Percentiles rank a stretch among this genome's conserved stretches.
These are phyloP conservation scores for Venturia effusa DNA, from an alignment of 2,329 filamentous ascomycete species.

Conservation along the genomic window DNA sequence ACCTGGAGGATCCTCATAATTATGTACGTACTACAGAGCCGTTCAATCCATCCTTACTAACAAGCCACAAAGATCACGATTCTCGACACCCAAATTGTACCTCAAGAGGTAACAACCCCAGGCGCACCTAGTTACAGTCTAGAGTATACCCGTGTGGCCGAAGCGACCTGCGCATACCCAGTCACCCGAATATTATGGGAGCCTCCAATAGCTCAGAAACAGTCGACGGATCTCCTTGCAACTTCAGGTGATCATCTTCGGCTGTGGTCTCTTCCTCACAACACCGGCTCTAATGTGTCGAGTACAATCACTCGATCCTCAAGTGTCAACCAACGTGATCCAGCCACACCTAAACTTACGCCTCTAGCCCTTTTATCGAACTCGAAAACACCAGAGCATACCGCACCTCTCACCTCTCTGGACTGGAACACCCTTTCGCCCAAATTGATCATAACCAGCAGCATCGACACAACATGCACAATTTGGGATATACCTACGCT, in stretches of 20 bases:
- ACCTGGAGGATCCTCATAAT: slow-evolving; percentile 95
- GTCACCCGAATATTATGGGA: slow-evolving; percentile 95
- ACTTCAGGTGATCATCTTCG: slow-evolving; percentile 92
- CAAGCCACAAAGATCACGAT: slow-evolving; percentile 70
- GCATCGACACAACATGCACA: slow-evolving; percentile 97
- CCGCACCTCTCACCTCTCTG: slow-evolving; percentile 86
- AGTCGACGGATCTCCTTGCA: slow-evolving; percentile 86
- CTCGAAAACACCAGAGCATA: slow-evolving; percentile 97
- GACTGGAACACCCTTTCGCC: slow-evolving; percentile 98
- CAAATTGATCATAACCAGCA: slow-evolving; percentile 95
- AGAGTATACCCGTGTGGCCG: slow-evolving; percentile 87
- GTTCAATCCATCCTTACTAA: background rate
- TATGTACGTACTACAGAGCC: slow-evolving; percentile 51
- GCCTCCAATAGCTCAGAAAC: slow-evolving; percentile 86
- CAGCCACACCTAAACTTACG: slow-evolving; percentile 68
- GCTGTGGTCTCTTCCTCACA: slow-evolving; percentile 75
- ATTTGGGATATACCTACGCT: slow-evolving; percentile 99
- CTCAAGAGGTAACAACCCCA: slow-evolving; percentile 56
- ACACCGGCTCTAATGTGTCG: slow-evolving; percentile 37
- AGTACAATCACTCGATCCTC: slow-evolving; percentile 59
- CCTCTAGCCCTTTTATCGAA: slow-evolving; percentile 90
- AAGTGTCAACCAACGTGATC: slow-evolving; percentile 48
- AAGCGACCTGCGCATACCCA: slow-evolving; percentile 95
- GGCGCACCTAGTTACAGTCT: slow-evolving; percentile 64
- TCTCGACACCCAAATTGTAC: slow-evolving; percentile 70